Evolutionary conservation across 1,284 basidiomycete species (phyloP), one percentile per base, ranked within the genome.

Genomic region (Wallemia hederae): DNA sequence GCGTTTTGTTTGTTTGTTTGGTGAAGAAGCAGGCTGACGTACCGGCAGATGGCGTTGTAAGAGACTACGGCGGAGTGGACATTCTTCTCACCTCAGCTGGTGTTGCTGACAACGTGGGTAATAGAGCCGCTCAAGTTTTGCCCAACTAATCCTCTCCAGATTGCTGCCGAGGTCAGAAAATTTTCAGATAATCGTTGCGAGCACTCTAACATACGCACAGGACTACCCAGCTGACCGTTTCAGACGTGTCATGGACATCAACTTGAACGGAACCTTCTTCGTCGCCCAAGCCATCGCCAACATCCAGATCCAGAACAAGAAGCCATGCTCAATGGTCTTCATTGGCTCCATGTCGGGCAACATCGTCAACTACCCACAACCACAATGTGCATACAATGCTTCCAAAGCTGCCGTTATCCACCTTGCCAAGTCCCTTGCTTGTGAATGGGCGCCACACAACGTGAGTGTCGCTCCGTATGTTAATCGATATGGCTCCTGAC

Each of bases 401-500:
- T 67, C 65, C 61, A 68, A 69, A 65, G 67, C 66, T 28, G 80
- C 79, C 1, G 78, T 78, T 0, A 75, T 77, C 19, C 75, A 75
- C 62, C 71, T 81, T 9, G 69, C 72, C 1, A 78, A 76, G 65
- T 77, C 75, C 2, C 71, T 81, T 2, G 80, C 80, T 1, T 73
- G 77, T 0, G 80, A 81, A 66, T 81, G 80, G 79, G 76, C 77
- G 0, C 62, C 67, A 39, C 63, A 72, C 56, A 67, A 66, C 7
- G 39, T 49, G n/a, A 49, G 39, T 49, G 29, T 31, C 17, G n/a
- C n/a, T n/a, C n/a, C n/a, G n/a, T n/a, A n/a, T n/a, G n/a, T n/a
- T n/a, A n/a, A n/a, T n/a, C n/a, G n/a, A n/a, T n/a, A n/a, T n/a
- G n/a, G n/a, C n/a, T n/a, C n/a, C n/a, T n/a, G n/a, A n/a, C n/a